phyloP scores from a whole-genome alignment of 306 rosid species.

The Dalbergia cochinchinensis region DNA sequence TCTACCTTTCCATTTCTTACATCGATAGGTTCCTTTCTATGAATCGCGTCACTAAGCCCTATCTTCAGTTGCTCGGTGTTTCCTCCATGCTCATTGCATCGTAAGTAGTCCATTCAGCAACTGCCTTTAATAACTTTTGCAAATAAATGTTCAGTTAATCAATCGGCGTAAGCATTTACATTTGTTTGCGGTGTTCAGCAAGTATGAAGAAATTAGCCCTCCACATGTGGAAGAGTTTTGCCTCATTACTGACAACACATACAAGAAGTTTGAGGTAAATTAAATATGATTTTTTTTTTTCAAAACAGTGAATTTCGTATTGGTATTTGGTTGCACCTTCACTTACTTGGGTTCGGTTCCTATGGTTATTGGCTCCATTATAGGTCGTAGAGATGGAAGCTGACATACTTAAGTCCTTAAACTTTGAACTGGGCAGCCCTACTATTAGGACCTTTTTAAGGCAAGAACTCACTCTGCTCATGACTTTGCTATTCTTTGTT shows the following conservation, averaged over 20 bases:
- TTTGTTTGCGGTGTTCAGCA: constrained; percentile 45
- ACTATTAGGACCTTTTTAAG: constrained; percentile 76
- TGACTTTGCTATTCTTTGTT: background rate
- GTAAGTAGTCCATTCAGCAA: constrained; percentile 48
- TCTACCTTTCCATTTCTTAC: constrained; percentile 66
- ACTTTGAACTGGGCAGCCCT: constrained; percentile 79
- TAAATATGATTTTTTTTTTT: constrained; percentile 18
- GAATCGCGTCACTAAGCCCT: constrained; percentile 44
- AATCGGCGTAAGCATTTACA: background rate
- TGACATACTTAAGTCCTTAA: constrained; percentile 65
- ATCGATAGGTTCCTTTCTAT: constrained; percentile 69
- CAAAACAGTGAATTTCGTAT: background rate
- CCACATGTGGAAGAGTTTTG: constrained; percentile 79
- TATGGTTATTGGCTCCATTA: constrained; percentile 13
- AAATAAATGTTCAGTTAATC: background rate
- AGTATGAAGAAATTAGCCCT: constrained; percentile 83
- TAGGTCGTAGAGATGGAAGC: constrained; percentile 83
- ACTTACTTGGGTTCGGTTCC: background rate
- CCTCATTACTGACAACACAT: constrained; percentile 69
- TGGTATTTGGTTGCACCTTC: background rate
- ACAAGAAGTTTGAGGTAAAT: constrained; percentile 63
- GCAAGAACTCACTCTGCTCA: constrained; percentile 42
- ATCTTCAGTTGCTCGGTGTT: constrained; percentile 75
- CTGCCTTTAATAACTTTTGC: background rate
- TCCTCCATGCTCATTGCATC: constrained; percentile 81